Base-by-base conservation (phyloP, 768 basidiomycete genomes). In the Clathrus columnatus region DNA sequence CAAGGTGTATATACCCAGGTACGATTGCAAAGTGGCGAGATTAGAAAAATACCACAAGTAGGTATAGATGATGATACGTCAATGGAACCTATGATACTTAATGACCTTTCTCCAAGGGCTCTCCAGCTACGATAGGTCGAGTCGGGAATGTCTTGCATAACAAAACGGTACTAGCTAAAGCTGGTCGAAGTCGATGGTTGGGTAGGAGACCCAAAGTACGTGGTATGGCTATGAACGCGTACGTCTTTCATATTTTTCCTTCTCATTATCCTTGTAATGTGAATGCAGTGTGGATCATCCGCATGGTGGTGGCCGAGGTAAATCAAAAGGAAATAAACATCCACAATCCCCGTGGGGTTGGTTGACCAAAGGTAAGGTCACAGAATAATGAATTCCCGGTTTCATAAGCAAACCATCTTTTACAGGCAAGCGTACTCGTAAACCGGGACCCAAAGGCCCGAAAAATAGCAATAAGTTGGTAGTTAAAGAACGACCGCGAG, bases 201-300 rank as follows among this genome's bases (percentile, higher is more conserved):
- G 94, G 94, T 17, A 72, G 82, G 65, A 70, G 90, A 61, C 93
- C 93, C 0, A 78, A 78, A 28, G 91, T 95, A 46, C 84, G 93
- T 69, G 93, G 93, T 83, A 84, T 96, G 61, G 93, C 93, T 43
- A 95, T 95, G 93, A 97, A 96, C 69, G 86, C 91, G 83, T 92
- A 72, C 43, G 86, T 76, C 36, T 46, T n/a, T 26, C 46, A 24
- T 7, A 48, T 24, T 48, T 26, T 2, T 24, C 16, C 28, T 18
- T 42, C 24, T 54, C 20, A 50, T 42, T n/a, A 2, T 21, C 20
- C 7, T 11, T n/a, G 21, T 54, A 11, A 50, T 20, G 30, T 16
- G 50, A 24, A 26, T 32, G 7, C 55, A 92, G 90, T 46, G 79
- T 78, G 53, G 91, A 93, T 70, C 91, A 94, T 70, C 93, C 95